These are phyloP conservation scores for Boletus patriciae DNA, from an alignment of 768 basidiomycete genomes.

Conservation along the genomic window DNA sequence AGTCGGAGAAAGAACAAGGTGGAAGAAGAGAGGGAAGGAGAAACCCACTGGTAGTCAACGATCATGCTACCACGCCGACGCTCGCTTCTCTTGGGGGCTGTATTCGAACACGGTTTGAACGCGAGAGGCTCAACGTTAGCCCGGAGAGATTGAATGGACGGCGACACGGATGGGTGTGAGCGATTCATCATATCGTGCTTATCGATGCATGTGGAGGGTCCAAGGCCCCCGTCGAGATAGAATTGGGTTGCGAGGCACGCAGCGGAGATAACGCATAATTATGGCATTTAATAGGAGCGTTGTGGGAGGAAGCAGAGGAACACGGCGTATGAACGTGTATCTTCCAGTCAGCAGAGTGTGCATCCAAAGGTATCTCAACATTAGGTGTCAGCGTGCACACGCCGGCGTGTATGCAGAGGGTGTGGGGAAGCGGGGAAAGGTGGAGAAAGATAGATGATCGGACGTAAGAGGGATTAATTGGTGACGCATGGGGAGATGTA, in stretches of 20 bases:
- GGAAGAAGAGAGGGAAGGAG: background rate
- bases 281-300: conserved; percentile 19
- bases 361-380: background rate
- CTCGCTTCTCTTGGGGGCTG: background rate
- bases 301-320: conserved; percentile 26
- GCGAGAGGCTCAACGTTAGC: conserved; percentile 3
- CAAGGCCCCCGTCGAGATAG: conserved; percentile 11
- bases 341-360: conserved; percentile 6
- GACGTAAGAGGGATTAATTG: conserved; percentile 3
- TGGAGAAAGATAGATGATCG: conserved; percentile 14
- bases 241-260: conserved; percentile 5
- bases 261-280: conserved; percentile 21
- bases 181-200: conserved; percentile 1
- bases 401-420: conserved; percentile 2
- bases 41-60: background rate
- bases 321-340: conserved; percentile 9
- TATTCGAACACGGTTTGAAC: background rate
- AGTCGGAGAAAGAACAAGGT: conserved; percentile 1
- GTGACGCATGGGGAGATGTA: background rate
- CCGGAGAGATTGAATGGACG: background rate
- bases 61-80: background rate
- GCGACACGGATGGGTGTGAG: background rate
- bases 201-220: conserved; percentile 1
- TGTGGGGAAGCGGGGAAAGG: conserved; percentile 29
- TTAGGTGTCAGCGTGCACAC: background rate